Conservation (phyloP, 106 monocot species). For the Phalaenopsis aphrodite region DNA sequence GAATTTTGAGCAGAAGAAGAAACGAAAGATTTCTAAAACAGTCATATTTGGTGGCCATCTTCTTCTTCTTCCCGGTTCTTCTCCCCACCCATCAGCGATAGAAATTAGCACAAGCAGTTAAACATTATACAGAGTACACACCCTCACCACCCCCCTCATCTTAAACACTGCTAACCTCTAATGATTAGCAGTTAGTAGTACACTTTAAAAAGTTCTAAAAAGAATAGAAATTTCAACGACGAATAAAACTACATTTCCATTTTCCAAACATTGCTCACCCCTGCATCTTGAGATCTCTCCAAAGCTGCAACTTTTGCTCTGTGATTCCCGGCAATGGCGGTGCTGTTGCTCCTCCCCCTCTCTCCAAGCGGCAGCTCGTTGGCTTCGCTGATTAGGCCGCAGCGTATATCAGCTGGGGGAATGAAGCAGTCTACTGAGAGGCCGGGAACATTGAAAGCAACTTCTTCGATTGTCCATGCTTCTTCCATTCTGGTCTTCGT, state of each 20-base stretch:
- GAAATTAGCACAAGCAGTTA: slow-evolving; percentile 1
- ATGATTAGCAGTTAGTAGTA: not conserved
- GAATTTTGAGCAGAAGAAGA: not conserved
- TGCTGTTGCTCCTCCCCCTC: slow-evolving; percentile 9
- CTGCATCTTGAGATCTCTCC: slow-evolving; percentile 4
- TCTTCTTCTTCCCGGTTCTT: no score
- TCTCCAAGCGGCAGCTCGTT: slow-evolving; percentile 24
- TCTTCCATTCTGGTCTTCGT: slow-evolving; percentile 97
- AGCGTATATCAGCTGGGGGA: slow-evolving; percentile 77
- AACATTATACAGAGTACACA: not conserved
- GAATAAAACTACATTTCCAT: slow-evolving; percentile 2
- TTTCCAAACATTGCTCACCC: slow-evolving; percentile 11
- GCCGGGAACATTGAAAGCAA: slow-evolving; percentile 89
- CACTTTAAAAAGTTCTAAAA: not conserved
- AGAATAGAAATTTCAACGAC: not conserved
- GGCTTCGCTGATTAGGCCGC: slow-evolving; percentile 49
- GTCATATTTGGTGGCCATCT: not conserved
- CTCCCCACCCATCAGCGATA: not conserved
- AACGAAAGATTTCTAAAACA: slow-evolving; percentile 7
- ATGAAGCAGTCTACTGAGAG: slow-evolving; percentile 93
- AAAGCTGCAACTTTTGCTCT: slow-evolving; percentile 17
- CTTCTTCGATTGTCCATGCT: slow-evolving; percentile 93
- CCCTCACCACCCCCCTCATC: not conserved
- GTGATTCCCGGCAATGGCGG: slow-evolving; percentile 2
- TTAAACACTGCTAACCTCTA: not conserved